Percentiles rank a stretch among this genome's conserved stretches.
phyloP scores from a whole-genome alignment of 345 rosid species.

The Syzygium grande region DNA sequence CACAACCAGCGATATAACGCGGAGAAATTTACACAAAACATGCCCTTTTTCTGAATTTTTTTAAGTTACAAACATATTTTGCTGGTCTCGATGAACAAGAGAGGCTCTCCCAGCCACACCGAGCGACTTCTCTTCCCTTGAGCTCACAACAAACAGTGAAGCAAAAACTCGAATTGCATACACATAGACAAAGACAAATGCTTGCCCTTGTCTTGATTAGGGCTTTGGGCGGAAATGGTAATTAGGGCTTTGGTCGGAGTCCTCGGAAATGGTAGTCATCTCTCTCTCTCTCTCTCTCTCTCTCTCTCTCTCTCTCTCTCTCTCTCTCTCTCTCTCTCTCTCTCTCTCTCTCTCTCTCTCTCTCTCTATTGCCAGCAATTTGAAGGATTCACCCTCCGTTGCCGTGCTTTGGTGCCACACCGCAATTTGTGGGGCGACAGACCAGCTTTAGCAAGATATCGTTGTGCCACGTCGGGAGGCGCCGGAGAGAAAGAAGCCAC shows the following conservation, averaged over 20 bases:
- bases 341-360: neutral
- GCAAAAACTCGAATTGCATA: too few species aligned
- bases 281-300: too few species aligned
- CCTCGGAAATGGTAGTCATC: slow-evolving; percentile 45
- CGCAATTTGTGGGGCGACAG: rapidly evolving
- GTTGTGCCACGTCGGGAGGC: too few species aligned
- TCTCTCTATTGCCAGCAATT: neutral
- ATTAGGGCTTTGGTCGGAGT: slow-evolving; percentile 12
- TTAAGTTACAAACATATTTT: neutral
- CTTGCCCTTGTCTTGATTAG: neutral
- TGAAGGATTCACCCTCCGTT: too few species aligned
- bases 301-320: too few species aligned
- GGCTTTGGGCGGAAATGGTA: slow-evolving; percentile 34
- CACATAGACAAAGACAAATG: neutral
- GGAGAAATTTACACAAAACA: too few species aligned
- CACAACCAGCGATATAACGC: neutral
- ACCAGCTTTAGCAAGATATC: too few species aligned
- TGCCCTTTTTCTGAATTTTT: neutral
- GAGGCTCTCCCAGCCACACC: neutral
- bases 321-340: too few species aligned
- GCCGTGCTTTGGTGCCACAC: too few species aligned
- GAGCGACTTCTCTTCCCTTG: neutral
- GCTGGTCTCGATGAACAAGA: neutral
- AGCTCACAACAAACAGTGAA: neutral
- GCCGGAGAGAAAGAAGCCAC: neutral